Conservation (phyloP, 1,284 basidiomycete genomes). For the Melampsora larici-populina region DNA sequence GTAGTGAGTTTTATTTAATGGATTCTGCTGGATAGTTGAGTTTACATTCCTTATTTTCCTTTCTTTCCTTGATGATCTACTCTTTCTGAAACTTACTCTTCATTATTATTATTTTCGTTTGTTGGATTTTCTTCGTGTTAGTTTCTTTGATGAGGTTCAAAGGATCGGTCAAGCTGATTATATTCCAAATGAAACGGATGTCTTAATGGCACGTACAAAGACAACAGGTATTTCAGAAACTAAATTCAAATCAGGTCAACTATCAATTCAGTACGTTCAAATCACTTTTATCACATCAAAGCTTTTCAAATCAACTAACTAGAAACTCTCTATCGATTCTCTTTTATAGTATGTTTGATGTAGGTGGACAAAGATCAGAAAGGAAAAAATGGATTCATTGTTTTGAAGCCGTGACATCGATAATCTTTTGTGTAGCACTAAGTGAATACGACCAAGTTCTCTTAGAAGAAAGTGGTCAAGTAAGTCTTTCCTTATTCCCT, state of each 20-base stretch:
- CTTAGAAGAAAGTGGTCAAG: conserved; percentile 51
- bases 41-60: conserved; percentile 18
- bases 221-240: conserved; percentile 92
- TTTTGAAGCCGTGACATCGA: conserved; percentile 64
- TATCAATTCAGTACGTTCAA: conserved; percentile 57
- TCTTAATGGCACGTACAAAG: conserved; percentile 82
- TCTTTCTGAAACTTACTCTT: too few relatives aligned
- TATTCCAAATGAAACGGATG: conserved; percentile 81
- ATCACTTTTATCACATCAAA: neutral
- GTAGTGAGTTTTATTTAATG: conserved; percentile 91
- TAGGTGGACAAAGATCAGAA: conserved; percentile 84
- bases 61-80: too few relatives aligned
- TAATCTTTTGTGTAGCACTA: conserved; percentile 53
- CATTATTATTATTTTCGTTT: conserved; percentile 43
- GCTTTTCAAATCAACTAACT: neutral
- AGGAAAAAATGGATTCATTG: conserved; percentile 65
- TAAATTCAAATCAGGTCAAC: conserved; percentile 55
- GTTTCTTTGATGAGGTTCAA: conserved; percentile 81
- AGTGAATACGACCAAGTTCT: conserved; percentile 52
- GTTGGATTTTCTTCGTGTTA: conserved; percentile 50
- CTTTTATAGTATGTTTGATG: conserved; percentile 70
- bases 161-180: conserved; percentile 78
- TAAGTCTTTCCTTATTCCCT: too few relatives aligned
- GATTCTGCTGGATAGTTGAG: conserved; percentile 83
- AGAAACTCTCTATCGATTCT: neutral